A percentile compares a stretch with the other conserved stretches of the same genome.
phyloP scores from a whole-genome alignment of 169 alveolate genomes.

The Plasmodium relictum region DNA sequence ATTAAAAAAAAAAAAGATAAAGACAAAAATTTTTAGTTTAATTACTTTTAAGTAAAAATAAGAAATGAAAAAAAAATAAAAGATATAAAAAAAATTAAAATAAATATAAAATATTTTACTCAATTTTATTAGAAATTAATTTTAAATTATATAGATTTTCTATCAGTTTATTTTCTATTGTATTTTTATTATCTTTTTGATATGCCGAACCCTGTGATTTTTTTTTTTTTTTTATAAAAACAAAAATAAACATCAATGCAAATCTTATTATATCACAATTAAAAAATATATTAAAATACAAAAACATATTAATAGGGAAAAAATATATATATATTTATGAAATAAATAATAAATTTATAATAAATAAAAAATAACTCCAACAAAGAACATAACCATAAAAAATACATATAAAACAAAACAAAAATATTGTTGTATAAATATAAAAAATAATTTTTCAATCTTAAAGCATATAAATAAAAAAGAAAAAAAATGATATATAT shows the following conservation, averaged over 20 bases:
- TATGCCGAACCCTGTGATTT: slow-evolving; percentile 66
- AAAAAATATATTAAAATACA: background rate
- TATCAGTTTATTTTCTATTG: slow-evolving; percentile 63
- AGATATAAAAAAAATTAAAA: background rate
- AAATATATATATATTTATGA: background rate
- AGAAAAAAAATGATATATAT: background rate
- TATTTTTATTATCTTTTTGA: slow-evolving; percentile 65
- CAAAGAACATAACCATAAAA: background rate
- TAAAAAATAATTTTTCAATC: background rate
- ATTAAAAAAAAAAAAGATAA: background rate
- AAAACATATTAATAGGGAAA: background rate
- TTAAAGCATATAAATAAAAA: no score
- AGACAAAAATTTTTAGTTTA: background rate
- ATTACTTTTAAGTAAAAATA: background rate
- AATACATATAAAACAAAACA: background rate
- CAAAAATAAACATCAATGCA: background rate
- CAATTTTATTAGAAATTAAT: slow-evolving; percentile 13
- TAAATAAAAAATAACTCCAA: background rate
- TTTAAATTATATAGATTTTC: slow-evolving; percentile 16
- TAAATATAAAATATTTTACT: slow-evolving; percentile 7
- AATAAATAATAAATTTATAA: no score
- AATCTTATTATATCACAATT: slow-evolving; percentile 2
- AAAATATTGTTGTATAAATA: background rate
- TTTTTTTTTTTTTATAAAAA: slow-evolving; percentile 20
- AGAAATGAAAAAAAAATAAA: background rate